These are phyloP conservation scores for Moniliella sp. DNA, from an alignment of 1,284 basidiomycete species.

Conservation along the genomic window DNA sequence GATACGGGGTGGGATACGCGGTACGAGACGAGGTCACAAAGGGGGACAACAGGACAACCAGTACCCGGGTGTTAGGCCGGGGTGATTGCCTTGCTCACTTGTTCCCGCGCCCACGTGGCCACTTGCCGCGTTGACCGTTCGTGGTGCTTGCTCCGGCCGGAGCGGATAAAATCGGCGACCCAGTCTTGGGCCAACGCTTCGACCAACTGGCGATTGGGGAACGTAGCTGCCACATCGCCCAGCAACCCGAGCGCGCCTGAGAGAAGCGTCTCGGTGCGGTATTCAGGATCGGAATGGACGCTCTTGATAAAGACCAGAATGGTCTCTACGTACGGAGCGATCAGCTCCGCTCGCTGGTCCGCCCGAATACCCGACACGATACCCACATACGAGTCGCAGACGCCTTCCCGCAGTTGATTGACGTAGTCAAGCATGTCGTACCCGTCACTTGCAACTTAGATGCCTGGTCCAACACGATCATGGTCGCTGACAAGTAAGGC, in stretches of 20 bases:
- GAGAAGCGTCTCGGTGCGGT: conserved; percentile 56
- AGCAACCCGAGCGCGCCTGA: conserved; percentile 60
- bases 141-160: conserved; percentile 38
- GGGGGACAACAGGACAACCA: no score
- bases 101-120: conserved; percentile 42
- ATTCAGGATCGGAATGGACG: conserved; percentile 41
- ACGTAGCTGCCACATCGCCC: conserved; percentile 68
- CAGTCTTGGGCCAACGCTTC: conserved; percentile 56
- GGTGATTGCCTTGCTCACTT: conserved; percentile 19
- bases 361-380: conserved; percentile 74
- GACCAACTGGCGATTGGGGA: conserved; percentile 41
- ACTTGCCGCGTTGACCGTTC: conserved; percentile 38
- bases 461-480: conserved; percentile 75
- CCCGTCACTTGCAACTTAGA: conserved; percentile 48
- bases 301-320: conserved; percentile 65
- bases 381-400: conserved; percentile 87
- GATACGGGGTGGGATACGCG: no score
- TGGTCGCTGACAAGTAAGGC: conserved; percentile 69
- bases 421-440: conserved; percentile 83
- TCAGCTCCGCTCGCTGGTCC: conserved; percentile 49
- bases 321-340: conserved; percentile 52
- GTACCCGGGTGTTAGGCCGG: no score
- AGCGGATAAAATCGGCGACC: conserved; percentile 56
- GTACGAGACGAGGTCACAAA: no score
- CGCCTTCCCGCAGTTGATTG: conserved; percentile 68